A percentile compares a stretch with the other conserved stretches of the same genome.
Conservation (phyloP, 305 asterid genomes). For the Vinca major region DNA sequence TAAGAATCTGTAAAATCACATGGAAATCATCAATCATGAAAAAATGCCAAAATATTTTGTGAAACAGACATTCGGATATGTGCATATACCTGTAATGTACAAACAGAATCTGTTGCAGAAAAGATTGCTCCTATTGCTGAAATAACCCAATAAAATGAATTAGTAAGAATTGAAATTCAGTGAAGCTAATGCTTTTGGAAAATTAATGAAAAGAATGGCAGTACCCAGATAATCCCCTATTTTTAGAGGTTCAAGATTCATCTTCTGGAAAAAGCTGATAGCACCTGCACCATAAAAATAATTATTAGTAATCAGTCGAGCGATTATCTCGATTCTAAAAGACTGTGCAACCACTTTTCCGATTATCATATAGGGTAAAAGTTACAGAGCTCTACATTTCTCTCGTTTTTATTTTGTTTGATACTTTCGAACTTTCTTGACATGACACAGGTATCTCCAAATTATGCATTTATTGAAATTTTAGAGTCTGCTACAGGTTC, state of each 20-base stretch:
- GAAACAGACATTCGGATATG: constrained; percentile 9
- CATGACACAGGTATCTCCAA: too few relatives aligned
- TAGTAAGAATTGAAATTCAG: constrained; percentile 1
- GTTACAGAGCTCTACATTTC: neutral
- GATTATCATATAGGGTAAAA: neutral
- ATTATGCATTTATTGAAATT: neutral
- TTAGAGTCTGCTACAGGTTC: neutral
- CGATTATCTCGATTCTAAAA: neutral
- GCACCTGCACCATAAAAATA: constrained; percentile 33
- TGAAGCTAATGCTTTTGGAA: constrained; percentile 8
- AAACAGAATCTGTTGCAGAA: constrained; percentile 40
- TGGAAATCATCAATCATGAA: constrained; percentile 13
- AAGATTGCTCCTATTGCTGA: constrained; percentile 80
- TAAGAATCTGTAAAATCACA: constrained; percentile 59
- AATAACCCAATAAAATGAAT: constrained; percentile 18
- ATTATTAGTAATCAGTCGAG: constrained; percentile 10
- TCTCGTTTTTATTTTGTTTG: neutral
- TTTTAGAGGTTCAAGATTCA: constrained; percentile 32
- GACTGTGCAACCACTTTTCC: neutral
- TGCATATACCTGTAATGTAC: constrained; percentile 81
- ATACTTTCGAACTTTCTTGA: neutral
- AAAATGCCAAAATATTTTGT: constrained; percentile 8
- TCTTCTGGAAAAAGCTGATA: constrained; percentile 27
- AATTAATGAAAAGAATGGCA: neutral
- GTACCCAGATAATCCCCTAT: constrained; percentile 63